Conservation (phyloP, 163 green algal genomes). For the Chloromonas sp. region DNA sequence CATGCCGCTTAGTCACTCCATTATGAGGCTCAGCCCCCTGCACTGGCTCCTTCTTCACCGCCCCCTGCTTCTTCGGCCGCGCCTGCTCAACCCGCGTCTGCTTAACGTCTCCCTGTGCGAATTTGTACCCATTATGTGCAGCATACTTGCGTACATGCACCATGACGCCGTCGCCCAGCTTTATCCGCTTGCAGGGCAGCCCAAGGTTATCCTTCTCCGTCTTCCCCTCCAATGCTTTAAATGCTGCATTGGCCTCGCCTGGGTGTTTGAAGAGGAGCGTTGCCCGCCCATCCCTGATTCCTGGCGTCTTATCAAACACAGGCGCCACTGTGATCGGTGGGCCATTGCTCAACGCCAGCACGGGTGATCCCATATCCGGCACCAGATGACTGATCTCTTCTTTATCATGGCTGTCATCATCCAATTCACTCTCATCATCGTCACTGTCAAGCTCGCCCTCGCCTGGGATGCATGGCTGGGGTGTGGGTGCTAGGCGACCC, state of each 20-base stretch:
- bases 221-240: background rate
- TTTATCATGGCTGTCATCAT: background rate
- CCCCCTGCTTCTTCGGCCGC: no score
- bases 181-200: background rate
- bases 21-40: no score
- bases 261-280: background rate
- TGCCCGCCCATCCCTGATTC: background rate
- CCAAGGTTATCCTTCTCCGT: background rate
- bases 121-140: background rate
- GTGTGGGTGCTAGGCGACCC: background rate
- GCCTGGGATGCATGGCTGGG: background rate
- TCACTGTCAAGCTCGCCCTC: background rate
- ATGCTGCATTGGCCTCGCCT: background rate
- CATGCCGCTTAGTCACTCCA: no score
- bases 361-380: no score
- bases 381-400: background rate
- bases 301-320: no score
- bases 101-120: no score
- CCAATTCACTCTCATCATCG: background rate
- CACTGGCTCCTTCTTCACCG: no score
- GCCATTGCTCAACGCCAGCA: no score
- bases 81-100: no score
- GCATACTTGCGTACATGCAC: background rate
- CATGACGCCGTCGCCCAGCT: background rate
- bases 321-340: no score